Conservation (phyloP, 2,329 filamentous ascomycete genomes). For the Cladophialophora chaetospira region DNA sequence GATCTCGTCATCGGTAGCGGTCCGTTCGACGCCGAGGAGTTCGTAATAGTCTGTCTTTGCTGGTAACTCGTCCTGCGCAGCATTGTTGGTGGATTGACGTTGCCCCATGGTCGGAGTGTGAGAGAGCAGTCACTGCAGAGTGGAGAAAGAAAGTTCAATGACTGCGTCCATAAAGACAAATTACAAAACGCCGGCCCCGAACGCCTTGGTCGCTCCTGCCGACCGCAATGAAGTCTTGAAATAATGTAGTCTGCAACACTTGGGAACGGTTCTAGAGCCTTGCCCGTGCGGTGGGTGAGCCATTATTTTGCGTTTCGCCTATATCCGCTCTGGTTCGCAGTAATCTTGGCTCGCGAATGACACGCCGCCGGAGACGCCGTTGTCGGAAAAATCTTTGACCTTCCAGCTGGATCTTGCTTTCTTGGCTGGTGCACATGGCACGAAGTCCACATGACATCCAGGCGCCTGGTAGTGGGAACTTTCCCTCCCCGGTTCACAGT, state of each 20-base stretch:
- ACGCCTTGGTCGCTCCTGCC: not conserved
- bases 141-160: not conserved
- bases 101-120: conserved; percentile 43
- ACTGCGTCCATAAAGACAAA: not conserved
- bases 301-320: not conserved
- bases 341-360: not conserved
- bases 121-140: not conserved
- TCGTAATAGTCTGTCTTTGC: conserved; percentile 64
- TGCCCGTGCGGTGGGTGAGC: not conserved
- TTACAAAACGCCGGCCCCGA: not conserved
- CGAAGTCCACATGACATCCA: not conserved
- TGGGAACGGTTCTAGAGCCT: not conserved
- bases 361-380: not conserved
- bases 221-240: not conserved
- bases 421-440: not conserved
- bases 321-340: not conserved
- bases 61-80: conserved; percentile 29
- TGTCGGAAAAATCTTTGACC: not conserved
- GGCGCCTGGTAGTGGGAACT: not conserved
- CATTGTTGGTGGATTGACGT: conserved; percentile 42
- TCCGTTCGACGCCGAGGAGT: conserved; percentile 70
- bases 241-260: not conserved
- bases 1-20: conserved; percentile 84
- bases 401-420: not conserved
- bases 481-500: not conserved